Percentiles rank a stretch among this genome's conserved stretches.
These are phyloP conservation scores for Hypoxylon perforatum DNA, from an alignment of 495 filamentous ascomycete species.

Conservation along the genomic window DNA sequence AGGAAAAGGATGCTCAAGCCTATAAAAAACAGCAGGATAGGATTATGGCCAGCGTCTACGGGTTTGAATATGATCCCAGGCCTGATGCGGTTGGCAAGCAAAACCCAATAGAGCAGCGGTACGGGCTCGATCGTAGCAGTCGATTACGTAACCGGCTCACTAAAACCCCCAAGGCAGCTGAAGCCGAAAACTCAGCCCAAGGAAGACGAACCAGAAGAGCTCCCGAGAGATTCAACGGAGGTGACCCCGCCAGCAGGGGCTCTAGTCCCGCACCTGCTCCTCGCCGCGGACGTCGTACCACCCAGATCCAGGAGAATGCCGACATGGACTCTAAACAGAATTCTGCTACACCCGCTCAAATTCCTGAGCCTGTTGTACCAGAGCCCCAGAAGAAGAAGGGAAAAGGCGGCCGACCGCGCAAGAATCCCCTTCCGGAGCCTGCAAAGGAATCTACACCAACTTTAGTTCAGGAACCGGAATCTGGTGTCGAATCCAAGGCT, in stretches of 20 bases:
- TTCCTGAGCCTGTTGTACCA: conserved; percentile 6
- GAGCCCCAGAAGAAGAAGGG: conserved; percentile 42
- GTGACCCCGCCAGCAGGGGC: conserved; percentile 53
- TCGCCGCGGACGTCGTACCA: conserved; percentile 48
- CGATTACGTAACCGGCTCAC: conserved; percentile 58
- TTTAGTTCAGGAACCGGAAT: neutral
- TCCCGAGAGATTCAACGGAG: conserved; percentile 54
- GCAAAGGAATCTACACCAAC: conserved; percentile 14
- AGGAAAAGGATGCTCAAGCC: conserved; percentile 46
- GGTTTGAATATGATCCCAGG: conserved; percentile 59
- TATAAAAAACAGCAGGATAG: conserved; percentile 55
- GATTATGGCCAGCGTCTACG: conserved; percentile 56
- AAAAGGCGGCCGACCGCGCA: conserved; percentile 46
- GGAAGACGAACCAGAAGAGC: conserved; percentile 58
- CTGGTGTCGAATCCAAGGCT: neutral
- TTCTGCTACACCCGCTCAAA: neutral
- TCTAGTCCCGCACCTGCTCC: conserved; percentile 51
- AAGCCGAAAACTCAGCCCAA: conserved; percentile 56
- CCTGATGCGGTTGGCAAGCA: conserved; percentile 53
- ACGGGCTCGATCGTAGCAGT: conserved; percentile 52
- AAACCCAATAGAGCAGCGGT: conserved; percentile 59
- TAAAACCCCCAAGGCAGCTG: conserved; percentile 59
- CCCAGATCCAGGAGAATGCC: conserved; percentile 33
- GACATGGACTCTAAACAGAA: conserved; percentile 17
- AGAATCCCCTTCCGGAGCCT: conserved; percentile 30